Percentiles rank a stretch among this genome's conserved stretches.
Conservation (phyloP, 1,284 basidiomycete species). For the Ceratobasidium sp. region DNA sequence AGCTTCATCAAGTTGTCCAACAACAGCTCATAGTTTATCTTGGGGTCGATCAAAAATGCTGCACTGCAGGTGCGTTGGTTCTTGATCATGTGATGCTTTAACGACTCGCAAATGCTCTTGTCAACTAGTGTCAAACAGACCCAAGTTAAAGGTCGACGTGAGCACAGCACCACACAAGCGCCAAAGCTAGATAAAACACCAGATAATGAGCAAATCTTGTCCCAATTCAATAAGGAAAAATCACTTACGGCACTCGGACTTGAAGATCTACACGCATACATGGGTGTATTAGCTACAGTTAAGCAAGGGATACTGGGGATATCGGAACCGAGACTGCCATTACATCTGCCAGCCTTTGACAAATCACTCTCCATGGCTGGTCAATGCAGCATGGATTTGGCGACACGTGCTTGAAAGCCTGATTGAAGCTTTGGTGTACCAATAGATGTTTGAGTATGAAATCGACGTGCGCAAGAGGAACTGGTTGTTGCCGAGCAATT, state of each 20-base stretch:
- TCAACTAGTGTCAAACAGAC: conserved; percentile 14
- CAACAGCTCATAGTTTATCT: conserved; percentile 47
- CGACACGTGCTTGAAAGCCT: conserved; percentile 79
- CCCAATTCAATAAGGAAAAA: too few relatives aligned
- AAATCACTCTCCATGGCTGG: too few relatives aligned
- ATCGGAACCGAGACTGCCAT: too few relatives aligned
- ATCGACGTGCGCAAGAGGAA: conserved; percentile 56
- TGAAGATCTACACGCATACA: too few relatives aligned
- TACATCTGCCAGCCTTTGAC: too few relatives aligned
- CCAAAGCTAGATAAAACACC: conserved; percentile 21
- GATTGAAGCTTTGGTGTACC: conserved; percentile 73
- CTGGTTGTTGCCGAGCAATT: conserved; percentile 55
- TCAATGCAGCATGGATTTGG: conserved; percentile 78
- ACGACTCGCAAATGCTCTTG: conserved; percentile 46
- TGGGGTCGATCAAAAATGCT: conserved; percentile 51
- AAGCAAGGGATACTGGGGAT: too few relatives aligned
- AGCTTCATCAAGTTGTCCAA: conserved; percentile 60
- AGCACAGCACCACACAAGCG: conserved; percentile 32
- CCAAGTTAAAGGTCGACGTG: conserved; percentile 23
- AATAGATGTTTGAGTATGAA: conserved; percentile 58
- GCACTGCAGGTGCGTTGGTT: conserved; percentile 51
- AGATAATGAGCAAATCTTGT: conserved; percentile 23
- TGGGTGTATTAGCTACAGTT: too few relatives aligned
- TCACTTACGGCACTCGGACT: too few relatives aligned
- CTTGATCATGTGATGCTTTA: conserved; percentile 42